These are phyloP conservation scores for Aquilaria malaccensis DNA, from an alignment of 345 rosid genomes.

Conservation along the genomic window DNA sequence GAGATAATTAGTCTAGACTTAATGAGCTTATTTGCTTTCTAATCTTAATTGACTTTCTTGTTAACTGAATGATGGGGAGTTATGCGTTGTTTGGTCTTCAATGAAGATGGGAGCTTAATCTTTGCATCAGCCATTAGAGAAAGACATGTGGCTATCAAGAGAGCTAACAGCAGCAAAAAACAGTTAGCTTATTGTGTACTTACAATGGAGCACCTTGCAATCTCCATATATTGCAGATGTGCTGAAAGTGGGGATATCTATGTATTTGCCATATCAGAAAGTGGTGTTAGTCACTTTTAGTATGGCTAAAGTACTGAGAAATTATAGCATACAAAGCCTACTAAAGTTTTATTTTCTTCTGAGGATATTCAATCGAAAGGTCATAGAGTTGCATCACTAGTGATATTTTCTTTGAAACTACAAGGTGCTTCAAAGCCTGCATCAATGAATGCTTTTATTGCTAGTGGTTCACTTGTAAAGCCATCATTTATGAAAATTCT, in stretches of 20 bases:
- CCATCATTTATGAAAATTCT: slow-evolving; percentile 75
- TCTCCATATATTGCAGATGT: slow-evolving; percentile 59
- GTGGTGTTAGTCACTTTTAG: slow-evolving; percentile 87
- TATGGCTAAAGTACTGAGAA: slow-evolving; percentile 56
- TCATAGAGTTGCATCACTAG: slow-evolving; percentile 38
- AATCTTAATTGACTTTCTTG: slow-evolving; percentile 11
- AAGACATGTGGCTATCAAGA: slow-evolving; percentile 80
- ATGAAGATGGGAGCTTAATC: slow-evolving; percentile 68
- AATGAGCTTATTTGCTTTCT: slow-evolving; percentile 1
- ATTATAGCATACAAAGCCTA: slow-evolving; percentile 48
- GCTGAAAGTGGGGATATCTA: slow-evolving; percentile 31
- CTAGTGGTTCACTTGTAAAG: slow-evolving; percentile 70
- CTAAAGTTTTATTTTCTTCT: slow-evolving; percentile 50
- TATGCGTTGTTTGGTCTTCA: slow-evolving; percentile 66
- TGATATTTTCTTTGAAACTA: slow-evolving; percentile 76
- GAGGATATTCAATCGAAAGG: slow-evolving; percentile 35
- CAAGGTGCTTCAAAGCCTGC: slow-evolving; percentile 52
- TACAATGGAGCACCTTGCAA: slow-evolving; percentile 92
- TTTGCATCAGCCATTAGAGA: slow-evolving; percentile 81
- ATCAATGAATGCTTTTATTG: slow-evolving; percentile 55
- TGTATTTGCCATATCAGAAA: slow-evolving; percentile 77
- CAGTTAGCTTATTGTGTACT: slow-evolving; percentile 87
- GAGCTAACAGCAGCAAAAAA: slow-evolving; percentile 55
- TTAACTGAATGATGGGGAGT: slow-evolving; percentile 43
- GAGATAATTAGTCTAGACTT: slow-evolving; percentile 3